These are phyloP conservation scores for Gossypium mustelinum DNA, from an alignment of 345 rosid genomes.

Conservation along the genomic window DNA sequence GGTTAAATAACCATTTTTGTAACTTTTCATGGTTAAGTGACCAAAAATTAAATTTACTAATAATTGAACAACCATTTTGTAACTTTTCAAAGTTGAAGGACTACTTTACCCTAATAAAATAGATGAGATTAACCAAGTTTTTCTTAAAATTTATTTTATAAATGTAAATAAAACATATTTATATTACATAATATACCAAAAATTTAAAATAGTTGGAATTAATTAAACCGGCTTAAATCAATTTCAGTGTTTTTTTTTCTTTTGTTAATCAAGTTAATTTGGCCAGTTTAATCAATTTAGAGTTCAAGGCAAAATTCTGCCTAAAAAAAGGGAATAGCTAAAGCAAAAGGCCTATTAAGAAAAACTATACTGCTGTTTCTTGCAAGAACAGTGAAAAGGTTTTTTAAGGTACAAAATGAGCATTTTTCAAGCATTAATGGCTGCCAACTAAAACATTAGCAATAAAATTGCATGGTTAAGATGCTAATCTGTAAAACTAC, in stretches of 20 bases:
- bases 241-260: not conserved
- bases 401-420: not conserved
- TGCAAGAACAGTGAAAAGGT: not conserved
- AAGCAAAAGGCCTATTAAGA: not conserved
- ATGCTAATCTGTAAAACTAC: constrained; percentile 12
- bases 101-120: no score
- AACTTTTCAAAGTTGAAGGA: no score
- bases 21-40: no score
- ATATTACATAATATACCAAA: not conserved
- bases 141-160: no score
- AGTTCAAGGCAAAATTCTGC: not conserved
- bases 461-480: constrained; percentile 4
- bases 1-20: no score
- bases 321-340: not conserved
- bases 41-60: no score
- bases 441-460: not conserved
- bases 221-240: not conserved
- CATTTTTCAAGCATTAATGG: not conserved
- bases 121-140: no score
- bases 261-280: not conserved
- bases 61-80: no score
- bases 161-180: no score
- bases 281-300: not conserved
- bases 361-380: not conserved
- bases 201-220: not conserved